phyloP scores from a whole-genome alignment of 176 grass and related monocot species.

The Ampelocalamus luodianensis region DNA sequence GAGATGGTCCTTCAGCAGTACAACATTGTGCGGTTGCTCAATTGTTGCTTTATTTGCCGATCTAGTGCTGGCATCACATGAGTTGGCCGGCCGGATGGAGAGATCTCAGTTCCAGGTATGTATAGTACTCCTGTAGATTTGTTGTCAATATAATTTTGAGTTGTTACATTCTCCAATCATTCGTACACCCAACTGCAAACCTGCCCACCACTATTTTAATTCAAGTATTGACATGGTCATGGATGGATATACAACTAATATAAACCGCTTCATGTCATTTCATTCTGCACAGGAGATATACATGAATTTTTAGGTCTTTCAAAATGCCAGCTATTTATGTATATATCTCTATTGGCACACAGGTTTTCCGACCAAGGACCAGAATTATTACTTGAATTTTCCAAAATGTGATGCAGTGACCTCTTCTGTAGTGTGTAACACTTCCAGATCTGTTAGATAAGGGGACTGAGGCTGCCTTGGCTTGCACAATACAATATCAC shows the following conservation, averaged over 20 bases:
- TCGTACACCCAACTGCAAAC: conserved; percentile 3
- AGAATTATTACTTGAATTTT: not conserved
- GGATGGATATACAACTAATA: not conserved
- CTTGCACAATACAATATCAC: not conserved
- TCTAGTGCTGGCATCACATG: conserved; percentile 35
- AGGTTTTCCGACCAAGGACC: not conserved
- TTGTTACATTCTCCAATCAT: conserved; percentile 14
- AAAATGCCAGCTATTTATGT: not conserved
- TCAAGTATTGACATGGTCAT: not conserved
- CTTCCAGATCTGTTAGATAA: not conserved
- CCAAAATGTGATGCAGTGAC: not conserved
- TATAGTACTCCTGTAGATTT: conserved; percentile 22
- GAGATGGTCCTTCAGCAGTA: not conserved
- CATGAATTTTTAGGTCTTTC: not conserved
- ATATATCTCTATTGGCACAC: not conserved
- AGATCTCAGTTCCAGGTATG: conserved; percentile 45
- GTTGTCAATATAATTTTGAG: conserved; percentile 2
- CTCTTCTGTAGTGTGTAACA: not conserved
- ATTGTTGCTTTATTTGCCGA: not conserved
- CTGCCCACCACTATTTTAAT: not conserved
- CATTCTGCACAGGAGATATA: not conserved
- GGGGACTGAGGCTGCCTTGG: not conserved
- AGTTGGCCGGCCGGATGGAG: conserved; percentile 31
- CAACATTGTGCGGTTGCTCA: not conserved
- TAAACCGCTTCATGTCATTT: not conserved